Conservation (phyloP, 208 protist genomes). For the Entamoeba histolytica region DNA sequence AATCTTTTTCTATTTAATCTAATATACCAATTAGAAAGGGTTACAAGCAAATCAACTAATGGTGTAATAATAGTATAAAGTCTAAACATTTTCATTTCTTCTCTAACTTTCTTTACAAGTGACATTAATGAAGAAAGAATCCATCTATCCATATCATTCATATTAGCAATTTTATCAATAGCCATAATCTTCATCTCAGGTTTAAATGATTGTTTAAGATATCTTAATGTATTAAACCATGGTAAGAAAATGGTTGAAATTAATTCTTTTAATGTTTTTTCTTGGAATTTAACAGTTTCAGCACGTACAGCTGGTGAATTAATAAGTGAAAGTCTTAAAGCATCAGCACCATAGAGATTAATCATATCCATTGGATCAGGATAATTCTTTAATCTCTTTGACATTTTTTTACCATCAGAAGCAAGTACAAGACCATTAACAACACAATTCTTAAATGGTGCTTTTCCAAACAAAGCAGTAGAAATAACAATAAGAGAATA, state of each 20-base stretch:
- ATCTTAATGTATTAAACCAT: conserved; percentile 86
- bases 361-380: conserved; percentile 80
- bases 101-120: conserved; percentile 69
- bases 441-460: conserved; percentile 93
- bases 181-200: not conserved
- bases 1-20: conserved; percentile 31
- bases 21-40: conserved; percentile 97
- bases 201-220: conserved; percentile 79
- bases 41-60: conserved; percentile 76
- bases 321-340: conserved; percentile 94
- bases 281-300: conserved; percentile 73
- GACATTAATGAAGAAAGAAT: conserved; percentile 69
- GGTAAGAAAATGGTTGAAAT: conserved; percentile 89
- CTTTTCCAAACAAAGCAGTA: conserved; percentile 80
- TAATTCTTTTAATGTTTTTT: conserved; percentile 69
- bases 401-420: conserved; percentile 96
- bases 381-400: conserved; percentile 97
- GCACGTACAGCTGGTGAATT: conserved; percentile 93
- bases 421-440: conserved; percentile 95
- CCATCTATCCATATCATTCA: conserved; percentile 87
- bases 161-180: not conserved
- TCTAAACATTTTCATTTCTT: conserved; percentile 79
- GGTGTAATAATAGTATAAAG: conserved; percentile 92
- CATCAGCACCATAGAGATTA: conserved; percentile 78
- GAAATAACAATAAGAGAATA: conserved; percentile 96